phyloP scores from a whole-genome alignment of 83 land plant genomes.

The Picea abies region DNA sequence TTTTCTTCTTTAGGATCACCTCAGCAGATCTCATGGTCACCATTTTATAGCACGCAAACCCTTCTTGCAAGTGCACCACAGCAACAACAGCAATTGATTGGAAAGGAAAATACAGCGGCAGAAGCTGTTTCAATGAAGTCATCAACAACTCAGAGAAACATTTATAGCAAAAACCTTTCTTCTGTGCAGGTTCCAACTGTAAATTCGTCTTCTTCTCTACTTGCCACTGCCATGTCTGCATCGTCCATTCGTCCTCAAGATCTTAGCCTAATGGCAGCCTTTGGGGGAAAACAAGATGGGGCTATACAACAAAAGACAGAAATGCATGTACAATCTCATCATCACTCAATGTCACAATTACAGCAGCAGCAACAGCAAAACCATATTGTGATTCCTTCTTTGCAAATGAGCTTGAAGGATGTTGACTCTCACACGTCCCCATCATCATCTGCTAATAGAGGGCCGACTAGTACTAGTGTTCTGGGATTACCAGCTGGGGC shows the following conservation, averaged over 20 bases:
- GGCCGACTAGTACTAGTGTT: neutral
- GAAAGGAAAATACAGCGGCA: neutral
- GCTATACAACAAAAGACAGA: neutral
- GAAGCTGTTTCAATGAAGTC: neutral
- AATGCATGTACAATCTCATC: slow-evolving; percentile 1
- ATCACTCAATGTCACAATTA: neutral
- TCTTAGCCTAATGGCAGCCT: neutral
- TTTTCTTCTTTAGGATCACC: neutral
- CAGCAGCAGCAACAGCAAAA: neutral
- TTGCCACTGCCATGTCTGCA: neutral
- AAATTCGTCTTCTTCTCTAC: neutral
- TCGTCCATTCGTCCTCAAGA: neutral
- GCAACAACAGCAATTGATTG: neutral
- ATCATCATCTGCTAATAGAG: neutral
- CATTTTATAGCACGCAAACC: neutral
- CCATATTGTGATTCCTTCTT: neutral
- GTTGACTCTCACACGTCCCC: neutral
- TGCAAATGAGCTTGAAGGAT: neutral
- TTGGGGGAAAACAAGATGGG: neutral
- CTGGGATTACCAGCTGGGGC: neutral
- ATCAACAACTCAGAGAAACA: neutral
- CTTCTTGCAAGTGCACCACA: neutral
- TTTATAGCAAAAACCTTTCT: neutral
- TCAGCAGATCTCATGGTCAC: neutral
- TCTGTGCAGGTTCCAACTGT: neutral